Evolutionary conservation across 177 flowering plant genomes (phyloP).

Genomic region (Vitis hybrid): DNA sequence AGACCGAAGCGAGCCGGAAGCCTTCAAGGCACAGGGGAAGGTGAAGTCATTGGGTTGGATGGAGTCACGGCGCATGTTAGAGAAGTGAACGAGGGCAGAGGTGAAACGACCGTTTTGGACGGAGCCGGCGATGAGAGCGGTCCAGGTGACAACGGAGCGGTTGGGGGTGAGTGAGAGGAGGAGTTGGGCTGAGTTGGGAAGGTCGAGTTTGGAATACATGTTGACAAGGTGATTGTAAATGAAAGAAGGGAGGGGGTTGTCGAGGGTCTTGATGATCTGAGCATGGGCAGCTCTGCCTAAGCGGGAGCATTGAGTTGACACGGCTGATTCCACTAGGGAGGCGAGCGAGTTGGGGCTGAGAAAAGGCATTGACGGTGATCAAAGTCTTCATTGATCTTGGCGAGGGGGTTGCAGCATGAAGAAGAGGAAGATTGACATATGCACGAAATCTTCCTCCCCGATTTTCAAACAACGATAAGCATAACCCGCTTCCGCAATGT

Average conservation of each 20-base stretch:
- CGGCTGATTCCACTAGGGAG: conserved; percentile 47
- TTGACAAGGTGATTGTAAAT: conserved; percentile 75
- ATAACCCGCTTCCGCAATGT: too few species aligned
- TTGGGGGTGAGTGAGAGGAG: conserved; percentile 47
- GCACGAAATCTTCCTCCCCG: too few species aligned
- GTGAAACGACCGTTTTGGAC: conserved; percentile 63
- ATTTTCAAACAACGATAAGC: too few species aligned
- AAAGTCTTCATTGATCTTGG: conserved; percentile 1
- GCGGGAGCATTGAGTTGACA: conserved; percentile 41
- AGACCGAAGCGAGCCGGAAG: conserved; percentile 41
- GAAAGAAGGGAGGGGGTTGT: conserved; percentile 38
- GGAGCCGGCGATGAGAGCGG: conserved; percentile 75
- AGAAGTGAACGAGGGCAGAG: conserved; percentile 56
- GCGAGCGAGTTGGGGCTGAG: conserved; percentile 51
- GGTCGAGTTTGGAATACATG: conserved; percentile 91
- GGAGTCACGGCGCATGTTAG: conserved; percentile 53
- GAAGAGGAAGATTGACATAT: not conserved
- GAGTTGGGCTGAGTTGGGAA: conserved; percentile 50
- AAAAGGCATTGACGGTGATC: conserved; percentile 21
- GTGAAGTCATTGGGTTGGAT: conserved; percentile 85
- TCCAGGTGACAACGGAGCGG: conserved; percentile 89
- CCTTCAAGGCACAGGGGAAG: conserved; percentile 76
- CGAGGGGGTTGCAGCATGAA: conserved; percentile 12
- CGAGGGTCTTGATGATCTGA: conserved; percentile 44
- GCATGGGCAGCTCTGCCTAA: conserved; percentile 78